Conservation (phyloP, 2,329 filamentous ascomycete species). For the Pseudogymnoascus sp. region DNA sequence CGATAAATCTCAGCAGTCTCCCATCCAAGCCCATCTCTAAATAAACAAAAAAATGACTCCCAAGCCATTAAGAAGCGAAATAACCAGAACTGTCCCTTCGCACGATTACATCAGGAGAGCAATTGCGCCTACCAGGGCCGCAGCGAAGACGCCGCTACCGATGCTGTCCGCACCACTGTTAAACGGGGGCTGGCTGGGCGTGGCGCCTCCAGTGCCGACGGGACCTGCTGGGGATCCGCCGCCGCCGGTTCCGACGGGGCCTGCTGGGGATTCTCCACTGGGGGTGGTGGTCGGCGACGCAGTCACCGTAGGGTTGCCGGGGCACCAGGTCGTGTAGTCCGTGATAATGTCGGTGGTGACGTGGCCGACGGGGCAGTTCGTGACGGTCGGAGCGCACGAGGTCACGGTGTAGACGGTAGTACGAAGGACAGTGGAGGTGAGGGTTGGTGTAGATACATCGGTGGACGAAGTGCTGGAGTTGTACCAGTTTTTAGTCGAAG, state of each 20-base stretch:
- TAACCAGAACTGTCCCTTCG: too few species aligned
- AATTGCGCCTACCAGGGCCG: background rate
- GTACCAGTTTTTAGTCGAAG: background rate
- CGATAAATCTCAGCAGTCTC: too few species aligned
- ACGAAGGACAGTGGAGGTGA: slow-evolving; percentile 21
- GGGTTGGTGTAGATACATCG: background rate
- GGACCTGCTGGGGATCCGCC: background rate
- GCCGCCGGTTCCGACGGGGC: background rate
- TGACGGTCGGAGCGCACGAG: slow-evolving; percentile 23
- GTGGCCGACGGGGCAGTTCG: slow-evolving; percentile 23
- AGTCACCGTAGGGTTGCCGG: slow-evolving; percentile 13
- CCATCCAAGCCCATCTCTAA: too few species aligned
- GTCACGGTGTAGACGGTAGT: slow-evolving; percentile 24
- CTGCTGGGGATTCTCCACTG: too few species aligned
- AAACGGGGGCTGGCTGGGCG: background rate
- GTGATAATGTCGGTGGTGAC: slow-evolving; percentile 22
- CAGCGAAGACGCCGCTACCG: background rate
- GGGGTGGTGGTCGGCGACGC: slow-evolving; percentile 7
- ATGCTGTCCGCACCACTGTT: background rate
- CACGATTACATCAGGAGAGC: background rate
- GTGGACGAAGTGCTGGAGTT: background rate
- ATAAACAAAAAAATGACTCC: too few species aligned
- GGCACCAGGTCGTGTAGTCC: slow-evolving; percentile 23
- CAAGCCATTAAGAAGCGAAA: too few species aligned
- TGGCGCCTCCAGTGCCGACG: background rate